Evolutionary conservation across 305 asterid species (phyloP).

Genomic region (Withania somnifera): DNA sequence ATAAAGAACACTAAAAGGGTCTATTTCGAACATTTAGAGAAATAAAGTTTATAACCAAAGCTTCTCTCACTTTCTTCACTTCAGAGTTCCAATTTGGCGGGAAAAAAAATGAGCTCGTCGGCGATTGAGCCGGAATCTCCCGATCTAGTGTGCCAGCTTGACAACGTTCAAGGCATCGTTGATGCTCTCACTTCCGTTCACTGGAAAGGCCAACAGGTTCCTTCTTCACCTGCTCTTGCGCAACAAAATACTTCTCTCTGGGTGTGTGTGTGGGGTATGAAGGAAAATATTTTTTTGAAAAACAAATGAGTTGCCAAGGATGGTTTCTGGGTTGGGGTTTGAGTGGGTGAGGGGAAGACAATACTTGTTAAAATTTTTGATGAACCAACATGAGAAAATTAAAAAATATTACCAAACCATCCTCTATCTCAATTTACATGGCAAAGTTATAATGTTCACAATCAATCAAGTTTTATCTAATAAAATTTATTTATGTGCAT

Average conservation of each 20-base stretch:
- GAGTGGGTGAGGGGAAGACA: too few species aligned
- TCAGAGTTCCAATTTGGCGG: constrained; percentile 33
- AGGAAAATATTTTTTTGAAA: too few species aligned
- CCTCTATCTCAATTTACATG: too few species aligned
- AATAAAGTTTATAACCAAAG: not conserved
- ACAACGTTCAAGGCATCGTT: constrained; percentile 79
- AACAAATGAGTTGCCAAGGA: too few species aligned
- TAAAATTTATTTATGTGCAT: too few species aligned
- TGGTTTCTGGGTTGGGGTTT: too few species aligned
- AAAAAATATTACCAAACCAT: too few species aligned
- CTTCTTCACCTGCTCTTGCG: not conserved
- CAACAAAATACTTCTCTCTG: not conserved
- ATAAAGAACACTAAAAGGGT: not conserved
- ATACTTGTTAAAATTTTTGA: too few species aligned
- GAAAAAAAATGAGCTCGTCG: constrained; percentile 58
- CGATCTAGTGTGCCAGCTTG: constrained; percentile 74
- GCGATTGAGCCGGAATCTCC: constrained; percentile 36
- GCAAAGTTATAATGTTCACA: too few species aligned
- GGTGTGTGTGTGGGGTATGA: too few species aligned
- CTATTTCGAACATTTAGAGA: not conserved
- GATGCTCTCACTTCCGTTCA: constrained; percentile 89
- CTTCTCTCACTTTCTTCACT: not conserved
- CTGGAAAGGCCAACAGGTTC: constrained; percentile 87
- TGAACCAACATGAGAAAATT: too few species aligned
- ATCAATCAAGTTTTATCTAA: too few species aligned